Conservation (phyloP, 805 yeast species). For the Kodamaea fukazawae region DNA sequence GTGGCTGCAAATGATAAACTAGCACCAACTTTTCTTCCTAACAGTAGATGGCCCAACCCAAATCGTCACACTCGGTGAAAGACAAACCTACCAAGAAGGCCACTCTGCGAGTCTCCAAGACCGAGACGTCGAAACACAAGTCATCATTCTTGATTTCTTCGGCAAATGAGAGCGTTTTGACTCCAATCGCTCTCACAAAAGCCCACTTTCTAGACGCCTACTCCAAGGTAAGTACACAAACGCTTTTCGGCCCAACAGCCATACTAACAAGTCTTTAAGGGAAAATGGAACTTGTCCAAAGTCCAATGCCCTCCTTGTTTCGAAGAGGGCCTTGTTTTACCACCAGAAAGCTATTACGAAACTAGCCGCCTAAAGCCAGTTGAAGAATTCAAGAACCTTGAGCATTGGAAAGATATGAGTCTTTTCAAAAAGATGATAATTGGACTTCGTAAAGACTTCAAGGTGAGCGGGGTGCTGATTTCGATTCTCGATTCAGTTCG, state of each 20-base stretch:
- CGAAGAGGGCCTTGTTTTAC: slow-evolving; percentile 46
- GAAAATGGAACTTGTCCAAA: slow-evolving; percentile 53
- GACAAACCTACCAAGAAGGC: no score
- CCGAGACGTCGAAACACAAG: not conserved
- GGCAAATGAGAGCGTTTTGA: slow-evolving; percentile 16
- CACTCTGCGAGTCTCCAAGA: not conserved
- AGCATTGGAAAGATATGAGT: slow-evolving; percentile 47
- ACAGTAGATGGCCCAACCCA: no score
- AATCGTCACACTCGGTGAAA: no score
- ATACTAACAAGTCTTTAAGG: slow-evolving; percentile 35
- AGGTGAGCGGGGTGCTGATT: slow-evolving; percentile 53
- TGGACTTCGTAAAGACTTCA: slow-evolving; percentile 39
- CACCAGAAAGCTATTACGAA: slow-evolving; percentile 61
- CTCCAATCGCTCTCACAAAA: slow-evolving; percentile 34
- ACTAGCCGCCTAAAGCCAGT: slow-evolving; percentile 43
- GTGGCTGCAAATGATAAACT: no score
- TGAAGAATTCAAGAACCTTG: slow-evolving; percentile 32
- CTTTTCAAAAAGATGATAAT: slow-evolving; percentile 39
- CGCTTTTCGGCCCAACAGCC: no score
- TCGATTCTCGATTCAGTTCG: slow-evolving; percentile 51
- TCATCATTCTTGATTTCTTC: slow-evolving; percentile 18
- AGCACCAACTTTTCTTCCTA: no score
- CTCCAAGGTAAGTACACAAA: slow-evolving; percentile 30
- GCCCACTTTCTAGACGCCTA: slow-evolving; percentile 57
- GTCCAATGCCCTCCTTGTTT: slow-evolving; percentile 58